Conservation (phyloP, 2,329 filamentous ascomycete genomes). For the Raffaelea arxii region DNA sequence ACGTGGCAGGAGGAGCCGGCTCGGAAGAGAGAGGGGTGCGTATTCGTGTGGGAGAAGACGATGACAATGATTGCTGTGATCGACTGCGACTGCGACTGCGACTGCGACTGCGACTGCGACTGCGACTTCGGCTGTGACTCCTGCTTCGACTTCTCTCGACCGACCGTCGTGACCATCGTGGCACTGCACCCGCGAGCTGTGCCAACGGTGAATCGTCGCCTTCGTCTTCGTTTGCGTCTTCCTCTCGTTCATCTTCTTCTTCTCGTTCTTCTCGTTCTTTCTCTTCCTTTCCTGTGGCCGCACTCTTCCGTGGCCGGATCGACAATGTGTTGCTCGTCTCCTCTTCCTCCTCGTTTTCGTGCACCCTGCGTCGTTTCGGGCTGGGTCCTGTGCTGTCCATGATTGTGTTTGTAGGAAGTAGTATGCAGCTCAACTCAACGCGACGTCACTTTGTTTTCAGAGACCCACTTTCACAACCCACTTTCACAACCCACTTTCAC, state of each 20-base stretch:
- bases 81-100: slow-evolving; percentile 21
- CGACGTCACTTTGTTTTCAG: too few relatives aligned
- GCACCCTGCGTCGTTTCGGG: too few relatives aligned
- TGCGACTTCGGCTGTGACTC: not conserved
- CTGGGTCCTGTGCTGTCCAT: too few relatives aligned
- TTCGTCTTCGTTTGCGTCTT: not conserved
- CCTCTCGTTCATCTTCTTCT: not conserved
- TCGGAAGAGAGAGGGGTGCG: not conserved
- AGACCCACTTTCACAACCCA: too few relatives aligned
- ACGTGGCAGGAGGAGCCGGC: slow-evolving; percentile 20
- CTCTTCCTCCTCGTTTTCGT: not conserved
- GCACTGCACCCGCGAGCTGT: slow-evolving; percentile 9
- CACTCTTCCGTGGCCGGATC: too few relatives aligned
- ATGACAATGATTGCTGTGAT: slow-evolving; percentile 14
- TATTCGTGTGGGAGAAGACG: slow-evolving; percentile 22
- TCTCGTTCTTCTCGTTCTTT: not conserved
- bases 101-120: slow-evolving; percentile 19
- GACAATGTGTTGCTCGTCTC: too few relatives aligned
- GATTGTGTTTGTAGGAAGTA: too few relatives aligned
- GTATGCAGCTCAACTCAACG: too few relatives aligned
- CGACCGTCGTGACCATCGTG: not conserved
- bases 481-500: too few relatives aligned
- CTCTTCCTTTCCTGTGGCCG: not conserved
- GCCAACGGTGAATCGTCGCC: slow-evolving; percentile 10
- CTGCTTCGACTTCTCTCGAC: not conserved